Evolutionary conservation across 2,329 filamentous ascomycete genomes (phyloP).

Genomic region (Tolypocladium capitatum): DNA sequence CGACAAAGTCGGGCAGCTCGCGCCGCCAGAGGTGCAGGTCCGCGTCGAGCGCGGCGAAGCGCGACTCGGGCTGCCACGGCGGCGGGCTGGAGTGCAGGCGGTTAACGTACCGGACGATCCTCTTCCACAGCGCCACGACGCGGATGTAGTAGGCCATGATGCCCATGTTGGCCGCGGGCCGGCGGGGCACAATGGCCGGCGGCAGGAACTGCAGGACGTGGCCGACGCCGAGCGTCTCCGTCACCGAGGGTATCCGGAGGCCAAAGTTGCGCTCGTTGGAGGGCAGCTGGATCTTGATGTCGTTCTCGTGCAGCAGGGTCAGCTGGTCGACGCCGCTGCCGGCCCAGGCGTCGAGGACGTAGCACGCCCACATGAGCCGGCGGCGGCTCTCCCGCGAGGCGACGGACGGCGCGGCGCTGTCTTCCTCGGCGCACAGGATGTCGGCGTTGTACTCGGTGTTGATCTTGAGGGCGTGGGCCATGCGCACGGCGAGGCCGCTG

Average conservation of each 20-base stretch:
- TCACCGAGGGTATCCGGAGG: conserved; percentile 25
- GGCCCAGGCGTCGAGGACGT: conserved; percentile 26
- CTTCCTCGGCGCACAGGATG: conserved; percentile 22
- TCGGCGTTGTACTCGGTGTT: conserved; percentile 23
- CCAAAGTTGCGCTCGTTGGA: conserved; percentile 27
- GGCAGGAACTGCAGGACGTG: conserved; percentile 26
- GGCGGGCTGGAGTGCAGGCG: conserved; percentile 23
- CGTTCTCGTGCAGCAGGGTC: conserved; percentile 23
- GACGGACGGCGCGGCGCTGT: conserved; percentile 17
- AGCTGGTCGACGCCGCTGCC: conserved; percentile 25
- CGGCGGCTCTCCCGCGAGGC: conserved; percentile 24
- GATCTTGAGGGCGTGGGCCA: conserved; percentile 28
- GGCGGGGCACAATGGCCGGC: conserved; percentile 23
- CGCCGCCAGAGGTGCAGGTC: conserved; percentile 27
- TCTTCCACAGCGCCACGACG: conserved; percentile 26
- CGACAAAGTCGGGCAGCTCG: conserved; percentile 28
- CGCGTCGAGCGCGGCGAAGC: conserved; percentile 25
- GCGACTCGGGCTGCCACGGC: conserved; percentile 29
- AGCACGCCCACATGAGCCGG: conserved; percentile 29
- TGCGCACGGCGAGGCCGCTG: conserved; percentile 25
- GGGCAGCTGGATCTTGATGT: conserved; percentile 28
- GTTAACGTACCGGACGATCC: conserved; percentile 28
- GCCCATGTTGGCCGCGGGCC: conserved; percentile 27
- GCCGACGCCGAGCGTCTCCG: conserved; percentile 25
- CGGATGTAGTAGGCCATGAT: conserved; percentile 31